phyloP scores from a whole-genome alignment of 2,329 filamentous ascomycete species.

The Talaromyces sp. region DNA sequence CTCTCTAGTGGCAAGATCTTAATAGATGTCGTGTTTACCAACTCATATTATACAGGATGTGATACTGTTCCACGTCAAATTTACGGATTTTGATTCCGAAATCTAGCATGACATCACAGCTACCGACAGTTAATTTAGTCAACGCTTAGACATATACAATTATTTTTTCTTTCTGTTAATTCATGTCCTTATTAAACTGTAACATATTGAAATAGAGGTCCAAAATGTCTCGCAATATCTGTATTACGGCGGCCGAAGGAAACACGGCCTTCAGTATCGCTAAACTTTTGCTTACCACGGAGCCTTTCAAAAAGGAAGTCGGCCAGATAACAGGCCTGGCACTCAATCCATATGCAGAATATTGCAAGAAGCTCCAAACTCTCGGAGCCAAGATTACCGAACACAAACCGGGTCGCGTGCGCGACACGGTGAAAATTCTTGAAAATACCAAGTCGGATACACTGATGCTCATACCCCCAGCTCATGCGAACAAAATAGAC shows the following conservation, averaged over 20 bases:
- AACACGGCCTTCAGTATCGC: conserved; percentile 49
- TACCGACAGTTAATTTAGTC: neutral
- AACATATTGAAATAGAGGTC: neutral
- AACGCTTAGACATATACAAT: neutral
- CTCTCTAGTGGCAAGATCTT: neutral
- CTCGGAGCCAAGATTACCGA: conserved; percentile 40
- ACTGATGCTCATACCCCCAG: conserved; percentile 46
- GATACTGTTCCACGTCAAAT: neutral
- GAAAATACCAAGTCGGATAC: conserved; percentile 43
- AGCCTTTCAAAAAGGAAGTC: conserved; percentile 39
- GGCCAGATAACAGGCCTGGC: conserved; percentile 38
- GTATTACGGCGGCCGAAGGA: conserved; percentile 46
- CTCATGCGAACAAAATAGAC: conserved; percentile 43
- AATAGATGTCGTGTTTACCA: neutral
- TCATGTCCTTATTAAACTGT: neutral
- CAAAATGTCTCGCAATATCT: conserved; percentile 44
- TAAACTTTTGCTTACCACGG: conserved; percentile 43
- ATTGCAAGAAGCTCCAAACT: conserved; percentile 36
- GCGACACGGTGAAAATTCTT: conserved; percentile 34
- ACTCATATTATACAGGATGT: neutral
- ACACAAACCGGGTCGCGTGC: conserved; percentile 38
- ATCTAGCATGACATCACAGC: conserved; percentile 10
- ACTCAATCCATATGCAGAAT: conserved; percentile 33
- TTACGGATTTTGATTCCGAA: conserved; percentile 4
- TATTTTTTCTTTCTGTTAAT: neutral